Percentiles rank a stretch among this genome's conserved stretches.
phyloP scores from a whole-genome alignment of 2,329 filamentous ascomycete genomes.

The Beauveria bassiana region DNA sequence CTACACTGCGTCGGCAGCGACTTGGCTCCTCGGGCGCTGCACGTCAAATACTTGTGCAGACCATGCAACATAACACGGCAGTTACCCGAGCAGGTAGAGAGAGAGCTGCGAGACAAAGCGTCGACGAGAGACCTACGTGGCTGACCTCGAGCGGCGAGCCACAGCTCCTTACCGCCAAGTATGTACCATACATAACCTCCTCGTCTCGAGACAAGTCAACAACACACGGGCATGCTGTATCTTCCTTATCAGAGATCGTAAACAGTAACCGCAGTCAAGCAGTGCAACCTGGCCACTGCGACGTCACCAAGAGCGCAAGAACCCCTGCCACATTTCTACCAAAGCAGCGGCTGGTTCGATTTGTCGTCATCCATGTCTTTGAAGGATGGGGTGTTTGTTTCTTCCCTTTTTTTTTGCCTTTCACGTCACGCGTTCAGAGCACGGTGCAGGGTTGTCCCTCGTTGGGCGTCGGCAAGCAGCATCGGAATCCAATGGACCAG shows the following conservation, averaged over 20 bases:
- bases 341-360: not conserved
- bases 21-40: too few relatives aligned
- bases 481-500: not conserved
- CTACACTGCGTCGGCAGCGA: too few relatives aligned
- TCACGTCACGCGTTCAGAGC: slow-evolving; percentile 8
- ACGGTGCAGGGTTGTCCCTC: slow-evolving; percentile 4
- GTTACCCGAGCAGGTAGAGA: too few relatives aligned
- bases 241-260: not conserved
- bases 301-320: not conserved
- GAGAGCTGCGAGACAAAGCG: too few relatives aligned
- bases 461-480: slow-evolving; percentile 5
- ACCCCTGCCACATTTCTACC: not conserved
- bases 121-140: too few relatives aligned
- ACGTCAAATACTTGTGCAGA: too few relatives aligned
- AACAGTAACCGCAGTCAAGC: not conserved
- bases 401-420: not conserved
- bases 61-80: too few relatives aligned
- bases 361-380: not conserved
- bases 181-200: not conserved
- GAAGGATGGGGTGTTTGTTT: too few relatives aligned
- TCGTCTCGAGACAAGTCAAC: not conserved
- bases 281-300: not conserved
- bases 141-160: too few relatives aligned
- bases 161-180: not conserved
- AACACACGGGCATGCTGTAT: too few relatives aligned